phyloP scores from a whole-genome alignment of 2,329 filamentous ascomycete genomes.

The Xylariaceae sp. region DNA sequence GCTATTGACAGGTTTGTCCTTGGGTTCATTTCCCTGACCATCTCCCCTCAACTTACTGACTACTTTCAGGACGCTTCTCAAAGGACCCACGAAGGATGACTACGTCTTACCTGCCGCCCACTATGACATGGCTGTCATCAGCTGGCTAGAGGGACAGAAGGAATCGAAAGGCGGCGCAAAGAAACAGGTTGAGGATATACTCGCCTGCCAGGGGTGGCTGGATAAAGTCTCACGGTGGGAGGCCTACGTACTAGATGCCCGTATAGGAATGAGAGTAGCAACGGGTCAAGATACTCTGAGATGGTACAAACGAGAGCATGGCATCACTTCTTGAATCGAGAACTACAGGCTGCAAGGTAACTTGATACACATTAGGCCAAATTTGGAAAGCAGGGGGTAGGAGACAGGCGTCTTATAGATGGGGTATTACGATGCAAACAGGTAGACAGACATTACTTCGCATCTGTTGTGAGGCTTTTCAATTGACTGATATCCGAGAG shows the following conservation, averaged over 20 bases:
- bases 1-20: constrained; percentile 55
- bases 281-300: constrained; percentile 63
- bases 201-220: constrained; percentile 61
- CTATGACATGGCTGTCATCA: constrained; percentile 80
- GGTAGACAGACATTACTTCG: too few relatives aligned
- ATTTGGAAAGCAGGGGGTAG: too few relatives aligned
- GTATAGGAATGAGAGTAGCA: constrained; percentile 69
- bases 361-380: too few relatives aligned
- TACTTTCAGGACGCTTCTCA: constrained; percentile 45
- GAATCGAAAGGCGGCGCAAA: constrained; percentile 23
- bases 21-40: constrained; percentile 3
- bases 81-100: constrained; percentile 61
- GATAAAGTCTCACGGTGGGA: constrained; percentile 69
- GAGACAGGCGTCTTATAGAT: too few relatives aligned
- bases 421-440: too few relatives aligned
- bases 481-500: too few relatives aligned
- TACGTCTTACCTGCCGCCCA: constrained; percentile 70
- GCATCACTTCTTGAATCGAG: neutral
- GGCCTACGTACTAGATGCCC: constrained; percentile 66
- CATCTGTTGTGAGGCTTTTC: too few relatives aligned
- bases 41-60: neutral
- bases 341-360: too few relatives aligned
- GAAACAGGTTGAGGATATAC: constrained; percentile 40
- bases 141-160: constrained; percentile 66
- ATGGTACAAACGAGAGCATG: constrained; percentile 40